Evolutionary conservation across 331 rosid genomes (phyloP).

Genomic region (Telfairia occidentalis): DNA sequence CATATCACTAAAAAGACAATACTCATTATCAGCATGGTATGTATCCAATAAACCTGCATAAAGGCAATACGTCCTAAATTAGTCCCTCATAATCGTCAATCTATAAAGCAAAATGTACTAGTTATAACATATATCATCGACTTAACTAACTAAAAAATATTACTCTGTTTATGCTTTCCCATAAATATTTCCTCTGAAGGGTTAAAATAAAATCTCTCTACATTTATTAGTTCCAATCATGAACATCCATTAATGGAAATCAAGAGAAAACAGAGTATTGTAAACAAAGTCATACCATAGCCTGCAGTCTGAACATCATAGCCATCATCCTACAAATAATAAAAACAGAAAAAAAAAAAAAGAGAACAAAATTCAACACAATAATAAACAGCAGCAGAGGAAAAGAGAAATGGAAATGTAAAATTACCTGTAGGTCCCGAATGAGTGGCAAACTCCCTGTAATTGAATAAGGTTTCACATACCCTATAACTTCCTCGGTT

Average conservation of each 20-base stretch:
- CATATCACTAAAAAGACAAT: conserved; percentile 74
- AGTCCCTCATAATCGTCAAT: neutral
- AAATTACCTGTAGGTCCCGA: conserved; percentile 62
- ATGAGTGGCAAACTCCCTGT: conserved; percentile 91
- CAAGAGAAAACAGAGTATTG: neutral
- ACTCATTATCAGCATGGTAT: conserved; percentile 88
- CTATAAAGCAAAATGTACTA: neutral
- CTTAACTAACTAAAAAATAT: too few relatives aligned
- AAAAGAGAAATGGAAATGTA: neutral
- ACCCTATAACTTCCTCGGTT: conserved; percentile 75
- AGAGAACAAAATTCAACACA: neutral
- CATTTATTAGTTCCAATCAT: neutral
- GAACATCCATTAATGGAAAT: neutral
- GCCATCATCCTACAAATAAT: conserved; percentile 50
- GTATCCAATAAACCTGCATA: conserved; percentile 64
- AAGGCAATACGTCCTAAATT: conserved; percentile 3
- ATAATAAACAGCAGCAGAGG: neutral
- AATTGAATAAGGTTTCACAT: conserved; percentile 76
- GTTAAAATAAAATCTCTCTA: too few relatives aligned
- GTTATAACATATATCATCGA: too few relatives aligned
- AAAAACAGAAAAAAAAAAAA: neutral
- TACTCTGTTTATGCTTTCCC: too few relatives aligned
- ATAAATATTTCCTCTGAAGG: neutral
- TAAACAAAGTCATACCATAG: conserved; percentile 40
- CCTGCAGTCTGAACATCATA: conserved; percentile 90